phyloP scores from a whole-genome alignment of 805 yeast species.

The Sugiyamaella marilandica region DNA sequence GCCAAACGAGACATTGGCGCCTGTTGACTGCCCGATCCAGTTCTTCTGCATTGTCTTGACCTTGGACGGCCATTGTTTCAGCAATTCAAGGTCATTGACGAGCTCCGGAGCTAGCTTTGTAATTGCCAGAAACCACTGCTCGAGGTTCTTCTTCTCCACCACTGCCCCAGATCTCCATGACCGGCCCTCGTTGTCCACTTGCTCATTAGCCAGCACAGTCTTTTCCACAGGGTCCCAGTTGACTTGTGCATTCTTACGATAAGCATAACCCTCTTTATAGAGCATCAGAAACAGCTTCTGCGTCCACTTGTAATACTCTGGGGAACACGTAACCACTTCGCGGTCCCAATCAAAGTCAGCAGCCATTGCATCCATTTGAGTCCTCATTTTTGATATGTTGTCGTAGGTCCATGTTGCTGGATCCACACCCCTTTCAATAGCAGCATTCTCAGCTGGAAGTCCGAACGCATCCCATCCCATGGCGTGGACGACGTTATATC shows the following conservation, averaged over 20 bases:
- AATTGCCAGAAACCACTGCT: slow-evolving; percentile 92
- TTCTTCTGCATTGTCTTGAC: slow-evolving; percentile 87
- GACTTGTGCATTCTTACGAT: slow-evolving; percentile 79
- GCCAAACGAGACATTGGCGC: slow-evolving; percentile 62
- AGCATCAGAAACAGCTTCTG: slow-evolving; percentile 77
- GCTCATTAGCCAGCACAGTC: slow-evolving; percentile 95
- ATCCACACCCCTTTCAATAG: slow-evolving; percentile 73
- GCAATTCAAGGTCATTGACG: slow-evolving; percentile 53
- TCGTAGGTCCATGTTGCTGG: slow-evolving; percentile 80
- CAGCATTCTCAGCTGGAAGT: slow-evolving; percentile 97
- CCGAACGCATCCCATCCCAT: slow-evolving; percentile 99
- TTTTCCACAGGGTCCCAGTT: slow-evolving; percentile 98
- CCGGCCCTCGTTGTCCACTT: slow-evolving; percentile 83
- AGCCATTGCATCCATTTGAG: slow-evolving; percentile 70
- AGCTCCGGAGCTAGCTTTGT: slow-evolving; percentile 73
- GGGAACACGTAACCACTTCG: slow-evolving; percentile 79
- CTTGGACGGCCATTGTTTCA: slow-evolving; percentile 79
- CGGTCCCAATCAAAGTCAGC: slow-evolving; percentile 93
- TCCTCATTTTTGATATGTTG: slow-evolving; percentile 82
- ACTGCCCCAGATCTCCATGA: slow-evolving; percentile 97
- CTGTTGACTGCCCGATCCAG: slow-evolving; percentile 90
- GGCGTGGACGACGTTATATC: slow-evolving; percentile 80
- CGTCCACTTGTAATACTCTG: slow-evolving; percentile 89
- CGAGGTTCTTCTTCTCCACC: slow-evolving; percentile 75
- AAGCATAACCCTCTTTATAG: slow-evolving; percentile 74